Evolutionary conservation across 768 basidiomycete species (phyloP).

Genomic region (Lyophyllum shimeji): DNA sequence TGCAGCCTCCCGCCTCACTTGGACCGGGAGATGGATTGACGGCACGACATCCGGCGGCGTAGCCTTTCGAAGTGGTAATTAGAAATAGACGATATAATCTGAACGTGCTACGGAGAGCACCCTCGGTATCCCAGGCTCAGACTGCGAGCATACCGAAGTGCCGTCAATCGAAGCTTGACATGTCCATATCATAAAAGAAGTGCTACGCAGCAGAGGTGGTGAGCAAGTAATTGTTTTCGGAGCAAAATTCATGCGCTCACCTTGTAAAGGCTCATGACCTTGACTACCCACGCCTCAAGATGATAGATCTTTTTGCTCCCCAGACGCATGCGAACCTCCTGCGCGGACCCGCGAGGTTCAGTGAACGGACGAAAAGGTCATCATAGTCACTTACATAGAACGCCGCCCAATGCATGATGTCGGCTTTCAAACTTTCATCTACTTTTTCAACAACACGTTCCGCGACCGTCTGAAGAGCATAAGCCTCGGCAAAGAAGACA

Average conservation of each 20-base stretch:
- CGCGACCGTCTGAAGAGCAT: conserved; percentile 72
- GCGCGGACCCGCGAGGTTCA: background rate
- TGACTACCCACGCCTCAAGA: conserved; percentile 96
- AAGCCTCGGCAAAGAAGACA: background rate
- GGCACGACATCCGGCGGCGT: no score
- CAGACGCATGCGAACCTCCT: conserved; percentile 96
- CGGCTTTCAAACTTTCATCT: conserved; percentile 87
- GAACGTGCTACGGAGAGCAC: background rate
- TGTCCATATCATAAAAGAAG: conserved; percentile 62
- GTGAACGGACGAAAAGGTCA: background rate
- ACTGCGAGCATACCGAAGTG: background rate
- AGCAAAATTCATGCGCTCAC: conserved; percentile 33
- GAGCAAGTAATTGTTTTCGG: background rate
- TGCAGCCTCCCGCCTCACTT: no score
- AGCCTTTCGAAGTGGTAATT: no score
- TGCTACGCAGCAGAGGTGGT: conserved; percentile 35
- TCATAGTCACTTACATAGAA: conserved; percentile 67
- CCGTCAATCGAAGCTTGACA: conserved; percentile 53
- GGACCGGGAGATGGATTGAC: no score
- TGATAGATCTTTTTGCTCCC: conserved; percentile 91
- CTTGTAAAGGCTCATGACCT: conserved; percentile 91
- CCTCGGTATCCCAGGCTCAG: background rate
- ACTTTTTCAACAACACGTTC: conserved; percentile 84
- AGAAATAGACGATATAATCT: no score
- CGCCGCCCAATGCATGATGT: conserved; percentile 98